Evolutionary conservation across 345 rosid genomes (phyloP), one percentile per base, ranked within the genome.

Genomic region (Geranium rotundifolium): DNA sequence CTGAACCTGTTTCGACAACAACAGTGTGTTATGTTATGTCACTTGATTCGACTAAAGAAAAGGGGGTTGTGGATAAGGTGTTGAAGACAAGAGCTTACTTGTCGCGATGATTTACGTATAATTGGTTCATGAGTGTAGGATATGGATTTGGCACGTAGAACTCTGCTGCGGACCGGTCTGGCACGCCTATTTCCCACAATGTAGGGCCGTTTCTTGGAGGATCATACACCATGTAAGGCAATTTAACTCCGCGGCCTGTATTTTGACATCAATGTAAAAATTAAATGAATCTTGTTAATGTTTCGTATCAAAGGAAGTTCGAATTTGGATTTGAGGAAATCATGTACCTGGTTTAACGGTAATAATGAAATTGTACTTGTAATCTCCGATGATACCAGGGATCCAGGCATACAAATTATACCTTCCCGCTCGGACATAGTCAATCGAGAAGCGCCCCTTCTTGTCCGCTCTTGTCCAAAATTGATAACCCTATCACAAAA

Each of bases 171-270:
- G 96, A 74, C 19, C 95, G 82, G 66, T 87, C 84, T 4, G 97
- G 95, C 50, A 77, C 57, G 13, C 97, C 98, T 17, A 92, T 89
- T 70, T 92, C 98, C 98, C 97, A 92, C 69, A 89, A 18, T 0
- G 97, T 92, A 0, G 97, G 93, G 1, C 98, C 96, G 27, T 83
- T 73, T 70, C 95, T 77, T 7, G 81, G 88, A 27, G 97, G 96
- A 31, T 84, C 77, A 66, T 73, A 84, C 0, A 80, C 75, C 12
- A 85, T 66, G 59, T 77, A 67, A 29, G 88, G 85, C 72, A 81
- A 10, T 41, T 84, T 80, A 16, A 84, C 79, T 34, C 73, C 76
- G 65, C 82, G 78, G 37, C 85, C 93, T 86, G 69, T 4, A 34
- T 34, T 34, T 34, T 34, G 27, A 23, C 2, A 23, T 23, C 27